Evolutionary conservation across 352 stramenopile genomes (phyloP), one percentile per base, ranked within the genome.

Genomic region (Pythium aquatile): DNA sequence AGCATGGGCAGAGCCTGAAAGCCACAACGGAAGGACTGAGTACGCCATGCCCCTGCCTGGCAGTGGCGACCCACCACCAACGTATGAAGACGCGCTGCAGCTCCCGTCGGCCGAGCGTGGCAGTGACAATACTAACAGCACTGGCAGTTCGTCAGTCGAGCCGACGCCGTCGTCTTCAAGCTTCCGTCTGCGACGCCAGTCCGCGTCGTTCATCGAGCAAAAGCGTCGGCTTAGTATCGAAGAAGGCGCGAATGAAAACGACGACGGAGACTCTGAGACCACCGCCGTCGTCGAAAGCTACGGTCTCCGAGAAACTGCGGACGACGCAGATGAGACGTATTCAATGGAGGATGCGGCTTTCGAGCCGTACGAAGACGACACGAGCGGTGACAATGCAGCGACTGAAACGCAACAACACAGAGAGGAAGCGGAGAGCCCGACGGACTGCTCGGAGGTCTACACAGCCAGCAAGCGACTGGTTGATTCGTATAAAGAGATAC

Each of bases 311-410:
- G 39, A 42, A 3, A 33, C 20, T 56, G 51, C 29, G 8, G 47
- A 60, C 10, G 61, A 66, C 11, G 72, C 46, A 7, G 58, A 67
- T 0, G 66, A 74, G 2, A 61, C 61, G 24, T 82, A 83, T 28
- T 75, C 72, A 8, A 52, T 69, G 46, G 64, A 81, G 17, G 69
- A 68, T 20, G 73, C 74, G 10, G 72, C 51, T 0, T 83, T 85
- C 35, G 74, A 83, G 58, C 63, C 67, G 5, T 78, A 79, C 55
- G 72, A 71, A 33, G 65, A 78, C 2, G 33, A 59, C 17, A 17
- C 49, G 2, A 66, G n/a, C 17, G 52, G 9, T 8, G 29, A 62
- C 5, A 6, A 32, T 9, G 14, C 7, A 11, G 14, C 44, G 32
- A 55, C 4, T 20, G 32, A 6, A 10, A 9, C 2, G n/a, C 53